phyloP scores from a whole-genome alignment of 441 rosid genomes.

The Erysimum cheiri region DNA sequence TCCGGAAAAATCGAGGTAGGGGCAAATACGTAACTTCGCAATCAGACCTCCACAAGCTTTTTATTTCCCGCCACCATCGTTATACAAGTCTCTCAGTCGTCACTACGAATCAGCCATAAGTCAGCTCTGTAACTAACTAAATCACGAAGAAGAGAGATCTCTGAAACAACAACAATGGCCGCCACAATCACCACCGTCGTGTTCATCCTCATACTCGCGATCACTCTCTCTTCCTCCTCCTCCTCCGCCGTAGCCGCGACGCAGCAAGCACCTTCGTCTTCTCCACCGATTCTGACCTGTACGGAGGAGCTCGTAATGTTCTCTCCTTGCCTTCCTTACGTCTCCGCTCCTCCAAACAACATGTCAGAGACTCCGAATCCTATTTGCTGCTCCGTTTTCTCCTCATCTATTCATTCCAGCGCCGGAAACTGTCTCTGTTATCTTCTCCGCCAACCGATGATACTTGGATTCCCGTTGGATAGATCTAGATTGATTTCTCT shows the following conservation, averaged over 20 bases:
- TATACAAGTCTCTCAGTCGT: conserved; percentile 27
- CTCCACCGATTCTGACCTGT: conserved; percentile 50
- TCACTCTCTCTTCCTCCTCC: conserved; percentile 41
- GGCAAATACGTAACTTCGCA: neutral
- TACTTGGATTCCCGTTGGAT: conserved; percentile 85
- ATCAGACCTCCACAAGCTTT: conserved; percentile 2
- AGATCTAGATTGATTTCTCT: conserved; percentile 59
- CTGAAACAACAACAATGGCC: conserved; percentile 31
- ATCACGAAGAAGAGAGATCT: conserved; percentile 14
- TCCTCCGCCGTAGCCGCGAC: conserved; percentile 39
- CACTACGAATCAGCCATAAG: conserved; percentile 23
- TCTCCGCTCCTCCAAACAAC: conserved; percentile 68
- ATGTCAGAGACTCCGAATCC: conserved; percentile 45
- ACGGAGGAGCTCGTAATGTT: conserved; percentile 61
- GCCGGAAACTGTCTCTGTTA: conserved; percentile 67
- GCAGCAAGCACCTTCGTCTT: conserved; percentile 34
- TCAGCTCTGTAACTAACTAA: conserved; percentile 38
- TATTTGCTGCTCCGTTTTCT: conserved; percentile 68
- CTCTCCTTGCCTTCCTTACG: conserved; percentile 78
- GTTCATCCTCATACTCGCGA: conserved; percentile 32
- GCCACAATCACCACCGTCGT: conserved; percentile 35
- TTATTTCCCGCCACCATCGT: conserved; percentile 44
- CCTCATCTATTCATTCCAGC: conserved; percentile 47
- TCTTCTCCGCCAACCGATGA: conserved; percentile 63
- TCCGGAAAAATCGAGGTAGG: neutral